Evolutionary conservation across 2,329 filamentous ascomycete species (phyloP), one percentile per base, ranked within the genome.

Genomic region (Pestalotiopsis fici): DNA sequence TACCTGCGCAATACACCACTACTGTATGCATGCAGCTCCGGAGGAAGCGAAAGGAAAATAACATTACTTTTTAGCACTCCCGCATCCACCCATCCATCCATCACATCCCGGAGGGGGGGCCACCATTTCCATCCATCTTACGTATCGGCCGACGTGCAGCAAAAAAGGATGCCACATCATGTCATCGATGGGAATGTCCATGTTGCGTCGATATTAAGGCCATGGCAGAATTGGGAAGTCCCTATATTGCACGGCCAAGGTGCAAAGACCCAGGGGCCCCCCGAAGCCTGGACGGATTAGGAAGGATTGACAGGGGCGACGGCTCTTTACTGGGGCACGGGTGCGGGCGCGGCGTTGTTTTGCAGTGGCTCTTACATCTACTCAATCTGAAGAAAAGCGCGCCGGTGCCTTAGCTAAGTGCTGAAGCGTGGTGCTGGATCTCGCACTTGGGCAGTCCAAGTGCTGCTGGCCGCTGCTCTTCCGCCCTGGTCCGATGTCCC

Each of bases 221-320:
- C 57, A 62, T 43, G 59, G 59, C 59, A 62, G 37, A 62, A 62
- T 62, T 62, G 59, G 59, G 59, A 62, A 62, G 59, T 47, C 59
- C 37, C 59, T 60, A 60, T 37, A 60, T 47, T 43, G 59, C 59
- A 23, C 37, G 37, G 21, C 59, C 59, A 11, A 31, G 55, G 25
- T 50, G 18, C 43, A 21, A 7, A 50, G 43, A 50, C 21, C 43
- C 43, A 18, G 21, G 28, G 25, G 57, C 57, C 12, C 27, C 28
- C 57, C 57, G 27, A 31, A 21, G 27, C 57, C 31, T 60, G 25
- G 12, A 50, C 59, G 18, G 59, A 62, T 62, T 62, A 23, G 59
- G 59, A 43, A 62, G 39, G 59, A 62, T 62, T 25, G 39, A 47
- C 59, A 62, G 59, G 59, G 59, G 59, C n/a, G 25, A 18, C 59